Conservation (phyloP, 2,329 filamentous ascomycete genomes). For the Colletotrichum paranaense region DNA sequence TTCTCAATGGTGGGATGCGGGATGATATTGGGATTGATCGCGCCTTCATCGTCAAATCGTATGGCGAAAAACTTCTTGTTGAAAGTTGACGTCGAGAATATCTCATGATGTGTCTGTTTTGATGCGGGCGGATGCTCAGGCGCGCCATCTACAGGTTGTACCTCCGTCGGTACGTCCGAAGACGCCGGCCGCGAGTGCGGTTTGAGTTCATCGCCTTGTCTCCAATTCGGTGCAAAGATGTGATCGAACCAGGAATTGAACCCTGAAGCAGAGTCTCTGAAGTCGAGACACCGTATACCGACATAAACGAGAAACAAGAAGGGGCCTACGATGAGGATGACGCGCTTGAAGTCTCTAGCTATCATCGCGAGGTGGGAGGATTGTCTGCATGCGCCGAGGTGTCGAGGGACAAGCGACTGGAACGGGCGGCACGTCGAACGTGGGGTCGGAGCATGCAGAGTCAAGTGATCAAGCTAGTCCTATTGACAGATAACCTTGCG, state of each 20-base stretch:
- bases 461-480: not conserved
- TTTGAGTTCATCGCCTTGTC: slow-evolving; percentile 24
- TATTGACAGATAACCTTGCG: not conserved
- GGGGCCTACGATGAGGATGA: slow-evolving; percentile 45
- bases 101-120: slow-evolving; percentile 45
- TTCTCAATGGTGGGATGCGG: slow-evolving; percentile 61
- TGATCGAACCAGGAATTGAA: slow-evolving; percentile 20
- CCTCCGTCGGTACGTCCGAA: slow-evolving; percentile 53
- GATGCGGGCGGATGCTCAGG: not conserved
- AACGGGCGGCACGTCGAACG: not conserved
- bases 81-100: slow-evolving; percentile 59
- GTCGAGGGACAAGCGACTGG: not conserved
- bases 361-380: slow-evolving; percentile 42
- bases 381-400: not conserved
- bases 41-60: slow-evolving; percentile 53
- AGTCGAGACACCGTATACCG: slow-evolving; percentile 30
- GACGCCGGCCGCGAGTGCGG: slow-evolving; percentile 42
- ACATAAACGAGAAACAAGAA: slow-evolving; percentile 45
- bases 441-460: not conserved
- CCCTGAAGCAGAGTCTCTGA: not conserved
- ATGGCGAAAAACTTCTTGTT: slow-evolving; percentile 62
- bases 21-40: slow-evolving; percentile 68
- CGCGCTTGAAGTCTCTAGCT: slow-evolving; percentile 45
- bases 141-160: slow-evolving; percentile 31
- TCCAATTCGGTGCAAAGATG: slow-evolving; percentile 27